phyloP scores from a whole-genome alignment of 805 yeast genomes.

The Kodamaea neixiangensis region DNA sequence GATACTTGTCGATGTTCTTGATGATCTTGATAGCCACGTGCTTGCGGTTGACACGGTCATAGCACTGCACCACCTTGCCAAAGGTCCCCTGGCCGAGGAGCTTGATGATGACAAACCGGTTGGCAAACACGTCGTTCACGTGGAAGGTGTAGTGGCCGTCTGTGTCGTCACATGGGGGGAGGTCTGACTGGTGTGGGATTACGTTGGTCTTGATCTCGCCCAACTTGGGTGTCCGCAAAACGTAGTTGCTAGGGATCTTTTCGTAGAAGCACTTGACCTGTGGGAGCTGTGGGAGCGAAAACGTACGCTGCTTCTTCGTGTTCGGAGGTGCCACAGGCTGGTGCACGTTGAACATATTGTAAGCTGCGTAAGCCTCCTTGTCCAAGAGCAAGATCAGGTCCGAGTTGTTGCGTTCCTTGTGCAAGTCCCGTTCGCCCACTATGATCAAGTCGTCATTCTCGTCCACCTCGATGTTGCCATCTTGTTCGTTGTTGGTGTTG shows the following conservation, averaged over 20 bases:
- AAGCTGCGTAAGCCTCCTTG: conserved; percentile 42
- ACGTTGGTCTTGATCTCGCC: conserved; percentile 42
- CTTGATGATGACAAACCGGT: conserved; percentile 66
- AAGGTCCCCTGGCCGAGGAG: conserved; percentile 91
- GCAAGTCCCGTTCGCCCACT: conserved; percentile 34
- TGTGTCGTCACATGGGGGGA: conserved; percentile 57
- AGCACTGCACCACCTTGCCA: conserved; percentile 87
- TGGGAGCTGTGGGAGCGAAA: conserved; percentile 46
- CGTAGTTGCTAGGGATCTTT: conserved; percentile 38
- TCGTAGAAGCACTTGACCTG: conserved; percentile 45
- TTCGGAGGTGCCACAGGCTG: conserved; percentile 8
- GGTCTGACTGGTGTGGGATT: conserved; percentile 33
- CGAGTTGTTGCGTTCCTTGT: conserved; percentile 18
- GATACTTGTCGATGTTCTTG: conserved; percentile 86
- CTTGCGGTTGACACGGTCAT: conserved; percentile 58
- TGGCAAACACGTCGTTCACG: conserved; percentile 64
- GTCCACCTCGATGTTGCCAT: conserved; percentile 22
- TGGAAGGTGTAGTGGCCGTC: conserved; percentile 75
- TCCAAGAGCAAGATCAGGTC: conserved; percentile 39
- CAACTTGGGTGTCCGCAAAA: conserved; percentile 38
- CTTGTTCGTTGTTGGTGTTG: conserved; percentile 13
- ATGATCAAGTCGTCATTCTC: conserved; percentile 37
- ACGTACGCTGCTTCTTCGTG: conserved; percentile 41
- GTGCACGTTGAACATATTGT: conserved; percentile 39
- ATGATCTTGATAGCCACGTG: conserved; percentile 91